A percentile compares a stretch with the other conserved stretches of the same genome.
Evolutionary conservation across 768 basidiomycete genomes (phyloP).

Genomic region (Psilocybe cyanescens): DNA sequence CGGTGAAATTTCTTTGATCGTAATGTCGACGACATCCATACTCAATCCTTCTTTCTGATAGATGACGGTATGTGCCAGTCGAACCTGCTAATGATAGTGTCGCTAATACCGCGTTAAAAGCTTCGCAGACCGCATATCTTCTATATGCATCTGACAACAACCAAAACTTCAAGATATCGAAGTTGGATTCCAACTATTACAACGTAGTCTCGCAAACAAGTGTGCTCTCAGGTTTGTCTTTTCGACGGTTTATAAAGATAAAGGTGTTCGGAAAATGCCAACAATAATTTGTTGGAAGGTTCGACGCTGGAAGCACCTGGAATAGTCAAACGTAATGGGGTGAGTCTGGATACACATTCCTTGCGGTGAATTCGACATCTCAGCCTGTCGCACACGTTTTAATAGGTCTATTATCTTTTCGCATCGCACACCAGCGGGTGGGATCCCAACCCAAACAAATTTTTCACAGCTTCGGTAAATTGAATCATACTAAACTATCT

Average conservation of each 20-base stretch:
- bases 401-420: slow-evolving; percentile 57
- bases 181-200: slow-evolving; percentile 60
- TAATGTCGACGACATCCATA: neutral
- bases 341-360: slow-evolving; percentile 19
- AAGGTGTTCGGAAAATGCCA: no score
- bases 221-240: slow-evolving; percentile 42
- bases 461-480: slow-evolving; percentile 53
- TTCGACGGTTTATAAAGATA: slow-evolving; percentile 17
- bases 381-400: neutral
- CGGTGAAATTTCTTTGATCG: slow-evolving; percentile 33
- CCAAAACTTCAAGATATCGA: slow-evolving; percentile 69
- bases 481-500: neutral
- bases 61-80: slow-evolving; percentile 39
- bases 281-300: slow-evolving; percentile 28
- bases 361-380: no score
- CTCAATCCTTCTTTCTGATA: slow-evolving; percentile 19
- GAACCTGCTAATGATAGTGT: no score
- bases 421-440: slow-evolving; percentile 63
- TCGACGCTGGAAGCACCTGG: slow-evolving; percentile 66
- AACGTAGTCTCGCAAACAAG: slow-evolving; percentile 52
- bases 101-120: slow-evolving; percentile 21
- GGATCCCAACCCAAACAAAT: slow-evolving; percentile 67
- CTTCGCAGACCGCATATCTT: slow-evolving; percentile 55
- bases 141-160: slow-evolving; percentile 72
- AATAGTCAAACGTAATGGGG: slow-evolving; percentile 60